Base-by-base conservation (phyloP, 1,139 yeast genomes). In the Sugiyamaella xylanicola region DNA sequence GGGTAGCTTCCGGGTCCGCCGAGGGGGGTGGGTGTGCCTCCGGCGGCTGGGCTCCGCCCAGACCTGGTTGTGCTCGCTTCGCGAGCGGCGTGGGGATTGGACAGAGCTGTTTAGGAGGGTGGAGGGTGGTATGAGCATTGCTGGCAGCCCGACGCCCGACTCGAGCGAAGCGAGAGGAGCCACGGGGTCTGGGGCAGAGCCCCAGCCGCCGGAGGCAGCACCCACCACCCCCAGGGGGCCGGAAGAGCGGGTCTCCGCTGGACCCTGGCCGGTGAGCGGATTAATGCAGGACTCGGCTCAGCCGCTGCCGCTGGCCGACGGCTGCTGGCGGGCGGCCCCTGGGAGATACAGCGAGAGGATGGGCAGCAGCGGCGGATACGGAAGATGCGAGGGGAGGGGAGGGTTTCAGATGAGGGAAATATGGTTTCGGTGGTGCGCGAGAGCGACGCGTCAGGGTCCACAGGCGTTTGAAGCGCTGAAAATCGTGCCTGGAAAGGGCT, bases 11-110 rank as follows among this genome's bases (percentile, higher is more conserved):
- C 29, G 29, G 29, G 8, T 25, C 29, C 29, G 29, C 8, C 8
- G 29, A 25, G 29, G 9, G 29, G 29, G 29, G 29, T 5, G 29
- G 29, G 9, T 9, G 8, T 25, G 29, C 19, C 41, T 5, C 9
- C 7, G 41, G 41, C 41, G 29, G 29, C 29, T 25, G 29, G 29
- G 29, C 29, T 21, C 43, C 20, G 43, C 43, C 43, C 43, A 39
- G 43, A 39, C 43, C 29, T 25, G 29, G 29, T 25, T 25, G 29
- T 25, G 29, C 29, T 25, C 29, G 29, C 29, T 25, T 25, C 37
- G 37, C 37, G 37, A 32, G 37, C 37, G 37, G 29, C 29, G 29
- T 25, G 29, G 29, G 29, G 29, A 9, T 9, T 25, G 5, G 29
- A 9, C 9, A 9, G n/a, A n/a, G n/a, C n/a, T n/a, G n/a, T n/a